phyloP scores from a whole-genome alignment of 1,284 basidiomycete genomes.

The Mycosarcoma mackinlayi region DNA sequence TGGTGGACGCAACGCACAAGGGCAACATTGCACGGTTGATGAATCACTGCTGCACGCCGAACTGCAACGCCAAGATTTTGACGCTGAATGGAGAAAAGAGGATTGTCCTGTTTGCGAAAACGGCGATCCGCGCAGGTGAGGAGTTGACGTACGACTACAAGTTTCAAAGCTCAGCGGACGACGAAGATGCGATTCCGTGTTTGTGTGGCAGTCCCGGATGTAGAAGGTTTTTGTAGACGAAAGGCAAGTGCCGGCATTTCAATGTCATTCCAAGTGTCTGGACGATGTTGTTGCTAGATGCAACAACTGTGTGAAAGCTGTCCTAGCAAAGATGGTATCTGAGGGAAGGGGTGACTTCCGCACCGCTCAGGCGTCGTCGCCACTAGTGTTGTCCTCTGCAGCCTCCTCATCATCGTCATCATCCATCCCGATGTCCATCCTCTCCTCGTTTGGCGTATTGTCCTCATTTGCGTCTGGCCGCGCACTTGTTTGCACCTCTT shows the following conservation, averaged over 20 bases:
- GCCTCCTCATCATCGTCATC: conserved; percentile 6
- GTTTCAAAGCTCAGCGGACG: conserved; percentile 65
- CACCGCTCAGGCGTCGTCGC: not conserved
- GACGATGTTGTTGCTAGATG: no score
- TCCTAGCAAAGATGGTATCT: no score
- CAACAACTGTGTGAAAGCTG: no score
- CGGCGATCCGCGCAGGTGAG: conserved; percentile 82
- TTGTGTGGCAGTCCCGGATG: conserved; percentile 70
- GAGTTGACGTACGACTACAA: conserved; percentile 69
- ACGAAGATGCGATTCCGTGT: conserved; percentile 69
- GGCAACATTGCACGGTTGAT: conserved; percentile 80
- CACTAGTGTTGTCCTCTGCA: not conserved
- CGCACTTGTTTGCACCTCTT: not conserved
- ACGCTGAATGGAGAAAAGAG: conserved; percentile 98
- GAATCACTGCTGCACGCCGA: conserved; percentile 92
- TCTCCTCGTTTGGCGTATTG: not conserved
- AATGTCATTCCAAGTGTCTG: no score
- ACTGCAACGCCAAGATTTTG: conserved; percentile 97
- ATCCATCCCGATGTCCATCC: conserved; percentile 15
- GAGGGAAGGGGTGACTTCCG: no score
- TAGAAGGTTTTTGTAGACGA: conserved; percentile 57
- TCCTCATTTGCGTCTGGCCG: not conserved
- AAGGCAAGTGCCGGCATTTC: no score
- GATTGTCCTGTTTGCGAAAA: conserved; percentile 97
- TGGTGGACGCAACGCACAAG: conserved; percentile 97